These are phyloP conservation scores for Aspergillus alliaceus DNA, from an alignment of 2,329 filamentous ascomycete species.

Conservation along the genomic window DNA sequence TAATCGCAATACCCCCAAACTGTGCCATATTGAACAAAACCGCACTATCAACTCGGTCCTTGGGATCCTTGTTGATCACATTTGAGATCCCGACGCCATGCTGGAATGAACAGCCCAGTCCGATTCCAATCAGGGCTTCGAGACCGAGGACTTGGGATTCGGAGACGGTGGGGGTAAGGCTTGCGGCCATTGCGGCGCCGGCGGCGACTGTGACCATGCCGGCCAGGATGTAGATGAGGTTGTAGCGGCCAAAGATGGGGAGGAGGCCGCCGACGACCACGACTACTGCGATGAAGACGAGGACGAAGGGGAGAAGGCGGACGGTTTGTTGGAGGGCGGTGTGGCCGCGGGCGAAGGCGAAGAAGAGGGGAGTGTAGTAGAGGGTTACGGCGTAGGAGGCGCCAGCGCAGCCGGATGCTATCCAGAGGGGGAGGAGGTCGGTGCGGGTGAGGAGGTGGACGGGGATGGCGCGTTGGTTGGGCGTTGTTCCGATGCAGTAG, in stretches of 20 bases:
- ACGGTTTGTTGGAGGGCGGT: slow-evolving; percentile 25
- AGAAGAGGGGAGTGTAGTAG: slow-evolving; percentile 56
- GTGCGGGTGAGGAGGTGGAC: slow-evolving; percentile 41
- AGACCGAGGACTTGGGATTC: slow-evolving; percentile 9
- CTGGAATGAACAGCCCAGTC: slow-evolving; percentile 13
- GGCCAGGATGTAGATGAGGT: background rate
- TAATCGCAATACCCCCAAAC: slow-evolving; percentile 8
- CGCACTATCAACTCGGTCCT: slow-evolving; percentile 7
- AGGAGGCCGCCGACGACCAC: background rate
- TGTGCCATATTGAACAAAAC: slow-evolving; percentile 11
- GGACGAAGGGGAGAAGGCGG: slow-evolving; percentile 18
- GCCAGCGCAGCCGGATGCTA: slow-evolving; percentile 2
- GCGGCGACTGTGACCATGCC: background rate
- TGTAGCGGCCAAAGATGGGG: background rate
- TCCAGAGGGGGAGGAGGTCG: slow-evolving; percentile 12
- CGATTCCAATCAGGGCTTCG: slow-evolving; percentile 11
- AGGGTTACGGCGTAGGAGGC: slow-evolving; percentile 21
- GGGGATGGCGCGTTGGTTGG: slow-evolving; percentile 49
- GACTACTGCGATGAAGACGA: slow-evolving; percentile 4
- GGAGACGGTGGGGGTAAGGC: background rate
- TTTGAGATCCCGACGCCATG: slow-evolving; percentile 14
- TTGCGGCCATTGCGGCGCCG: slow-evolving; percentile 1
- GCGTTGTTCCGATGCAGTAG: slow-evolving; percentile 43
- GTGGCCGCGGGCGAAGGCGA: slow-evolving; percentile 51
- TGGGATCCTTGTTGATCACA: slow-evolving; percentile 5